These are phyloP conservation scores for Arthroderma sp. DNA, from an alignment of 2,329 filamentous ascomycete genomes.

Conservation along the genomic window DNA sequence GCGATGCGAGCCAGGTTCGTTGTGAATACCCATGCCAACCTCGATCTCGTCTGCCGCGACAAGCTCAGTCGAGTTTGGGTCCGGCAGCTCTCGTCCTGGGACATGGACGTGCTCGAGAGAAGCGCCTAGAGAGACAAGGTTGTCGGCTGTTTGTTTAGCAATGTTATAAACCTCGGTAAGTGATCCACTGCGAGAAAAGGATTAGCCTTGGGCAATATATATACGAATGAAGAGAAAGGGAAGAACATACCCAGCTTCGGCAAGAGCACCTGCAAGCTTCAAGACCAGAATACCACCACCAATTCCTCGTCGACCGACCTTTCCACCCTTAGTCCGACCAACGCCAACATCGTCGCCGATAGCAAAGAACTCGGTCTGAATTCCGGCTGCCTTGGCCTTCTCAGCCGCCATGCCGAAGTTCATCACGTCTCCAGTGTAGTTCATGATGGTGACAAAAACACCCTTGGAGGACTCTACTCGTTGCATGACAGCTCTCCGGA, in stretches of 20 bases:
- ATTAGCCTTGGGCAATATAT: background rate
- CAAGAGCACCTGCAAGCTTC: slow-evolving; percentile 76
- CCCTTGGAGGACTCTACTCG: slow-evolving; percentile 60
- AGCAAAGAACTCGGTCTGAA: slow-evolving; percentile 75
- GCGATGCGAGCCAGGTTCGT: slow-evolving; percentile 45
- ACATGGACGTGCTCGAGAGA: slow-evolving; percentile 88
- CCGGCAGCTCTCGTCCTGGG: slow-evolving; percentile 53
- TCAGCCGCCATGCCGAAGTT: slow-evolving; percentile 92
- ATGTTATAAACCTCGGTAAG: slow-evolving; percentile 61
- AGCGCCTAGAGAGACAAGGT: slow-evolving; percentile 73
- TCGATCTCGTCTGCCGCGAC: slow-evolving; percentile 45
- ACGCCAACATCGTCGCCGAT: slow-evolving; percentile 89
- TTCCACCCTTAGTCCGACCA: slow-evolving; percentile 67
- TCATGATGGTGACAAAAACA: slow-evolving; percentile 86
- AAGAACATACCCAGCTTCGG: slow-evolving; percentile 48
- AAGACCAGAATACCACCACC: slow-evolving; percentile 84
- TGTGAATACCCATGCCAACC: slow-evolving; percentile 63
- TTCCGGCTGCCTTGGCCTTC: slow-evolving; percentile 69
- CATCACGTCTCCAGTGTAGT: slow-evolving; percentile 79
- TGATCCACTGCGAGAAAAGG: slow-evolving; percentile 24
- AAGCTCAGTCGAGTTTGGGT: slow-evolving; percentile 41
- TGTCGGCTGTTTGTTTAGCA: slow-evolving; percentile 57
- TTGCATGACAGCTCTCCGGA: slow-evolving; percentile 60
- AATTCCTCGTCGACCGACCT: slow-evolving; percentile 81
- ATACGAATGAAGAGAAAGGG: background rate